These are phyloP conservation scores for Cyclotella sp. DNA, from an alignment of 108 stramenopile genomes.

Conservation along the genomic window DNA sequence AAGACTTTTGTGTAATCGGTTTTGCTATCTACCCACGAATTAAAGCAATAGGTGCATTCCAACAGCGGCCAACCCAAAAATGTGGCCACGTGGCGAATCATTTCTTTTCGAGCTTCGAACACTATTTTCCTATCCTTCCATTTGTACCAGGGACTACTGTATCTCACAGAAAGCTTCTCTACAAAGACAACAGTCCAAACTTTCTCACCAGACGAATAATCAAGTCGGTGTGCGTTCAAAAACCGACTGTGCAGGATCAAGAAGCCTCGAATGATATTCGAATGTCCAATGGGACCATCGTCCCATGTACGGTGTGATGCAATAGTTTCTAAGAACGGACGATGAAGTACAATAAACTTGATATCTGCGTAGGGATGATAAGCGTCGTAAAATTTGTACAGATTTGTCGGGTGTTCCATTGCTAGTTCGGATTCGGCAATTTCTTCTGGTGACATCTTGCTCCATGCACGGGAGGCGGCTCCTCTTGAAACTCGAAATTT, in stretches of 20 bases:
- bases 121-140: not conserved
- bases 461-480: conserved; percentile 6
- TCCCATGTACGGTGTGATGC: conserved; percentile 20
- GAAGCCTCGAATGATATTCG: conserved; percentile 25
- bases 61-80: conserved; percentile 25
- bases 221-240: conserved; percentile 14
- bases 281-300: conserved; percentile 12
- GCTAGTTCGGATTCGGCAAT: conserved; percentile 20
- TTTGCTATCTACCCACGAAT: conserved; percentile 19
- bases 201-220: conserved; percentile 8
- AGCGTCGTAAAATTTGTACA: conserved; percentile 20
- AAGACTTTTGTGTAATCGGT: conserved; percentile 6
- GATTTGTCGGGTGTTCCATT: conserved; percentile 12
- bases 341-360: conserved; percentile 31
- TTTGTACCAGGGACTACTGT: not conserved
- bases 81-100: conserved; percentile 1
- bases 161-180: conserved; percentile 17
- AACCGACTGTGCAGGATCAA: conserved; percentile 22
- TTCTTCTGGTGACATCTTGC: conserved; percentile 14
- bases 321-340: conserved; percentile 27
- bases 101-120: not conserved
- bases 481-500: conserved; percentile 9
- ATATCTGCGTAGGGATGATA: conserved; percentile 30
- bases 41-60: conserved; percentile 32
- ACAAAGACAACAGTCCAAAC: conserved; percentile 27